Evolutionary conservation across 306 rosid genomes (phyloP).

Genomic region (Vigna hirtella): DNA sequence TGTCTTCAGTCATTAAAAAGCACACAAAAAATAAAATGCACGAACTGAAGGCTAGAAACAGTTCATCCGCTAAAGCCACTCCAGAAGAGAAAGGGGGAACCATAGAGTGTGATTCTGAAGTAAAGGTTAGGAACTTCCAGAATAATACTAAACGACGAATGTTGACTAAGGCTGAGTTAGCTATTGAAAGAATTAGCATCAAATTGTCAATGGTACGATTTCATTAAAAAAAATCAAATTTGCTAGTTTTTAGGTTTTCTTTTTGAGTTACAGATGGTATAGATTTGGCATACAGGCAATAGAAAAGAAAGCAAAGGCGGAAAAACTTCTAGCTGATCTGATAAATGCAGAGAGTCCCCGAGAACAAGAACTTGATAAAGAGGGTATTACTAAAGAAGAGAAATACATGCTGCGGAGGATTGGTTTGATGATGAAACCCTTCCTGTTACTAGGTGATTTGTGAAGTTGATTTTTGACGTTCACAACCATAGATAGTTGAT

Average conservation of each 20-base stretch:
- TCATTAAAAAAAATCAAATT: constrained; percentile 40
- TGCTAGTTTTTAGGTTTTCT: constrained; percentile 23
- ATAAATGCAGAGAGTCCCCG: constrained; percentile 58
- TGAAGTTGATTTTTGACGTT: constrained; percentile 37
- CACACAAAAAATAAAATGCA: constrained; percentile 54
- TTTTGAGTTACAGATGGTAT: constrained; percentile 38
- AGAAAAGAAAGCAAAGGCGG: constrained; percentile 77
- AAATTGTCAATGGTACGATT: constrained; percentile 75
- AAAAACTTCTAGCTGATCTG: constrained; percentile 69
- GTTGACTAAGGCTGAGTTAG: constrained; percentile 58
- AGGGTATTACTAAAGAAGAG: constrained; percentile 88
- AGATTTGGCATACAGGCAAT: constrained; percentile 66
- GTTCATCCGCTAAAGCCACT: constrained; percentile 36
- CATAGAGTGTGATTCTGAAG: constrained; percentile 41
- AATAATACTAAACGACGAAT: constrained; percentile 51
- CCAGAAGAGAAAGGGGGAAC: constrained; percentile 46
- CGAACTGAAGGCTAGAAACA: constrained; percentile 47
- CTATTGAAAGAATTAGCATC: constrained; percentile 68
- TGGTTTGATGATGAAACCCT: constrained; percentile 88
- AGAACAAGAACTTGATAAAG: constrained; percentile 80
- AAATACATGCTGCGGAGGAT: constrained; percentile 89
- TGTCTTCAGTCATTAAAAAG: constrained; percentile 83
- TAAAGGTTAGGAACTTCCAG: constrained; percentile 39
- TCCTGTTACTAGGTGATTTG: constrained; percentile 85
- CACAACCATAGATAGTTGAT: constrained; percentile 24